Base-by-base conservation (phyloP, 352 stramenopile species). In the Phytophthora litchii region DNA sequence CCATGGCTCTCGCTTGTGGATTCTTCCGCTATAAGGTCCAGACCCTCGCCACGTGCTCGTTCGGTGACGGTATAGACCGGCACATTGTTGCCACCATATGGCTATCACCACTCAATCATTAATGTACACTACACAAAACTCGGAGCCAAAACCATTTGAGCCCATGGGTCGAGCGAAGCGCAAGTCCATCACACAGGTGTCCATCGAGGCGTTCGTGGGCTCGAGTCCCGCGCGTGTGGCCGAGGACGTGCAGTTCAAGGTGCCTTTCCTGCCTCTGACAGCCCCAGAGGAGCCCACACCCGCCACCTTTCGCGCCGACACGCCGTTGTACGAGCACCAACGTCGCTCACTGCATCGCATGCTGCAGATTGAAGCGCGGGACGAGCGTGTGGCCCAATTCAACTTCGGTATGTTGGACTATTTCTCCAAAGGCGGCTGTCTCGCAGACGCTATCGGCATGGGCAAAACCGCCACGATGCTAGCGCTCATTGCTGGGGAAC, bases 381-480 rank as follows among this genome's bases (percentile, higher is more conserved):
- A 94, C 53, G 83, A 88, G 21, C 31, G 46, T 0, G 76, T 92
- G 17, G 66, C 72, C 21, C 74, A 70, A 16, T 90, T 92, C 54
- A 91, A 91, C 62, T 91, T 91, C 42, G 82, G 82, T 21, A 78
- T 83, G 65, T 55, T 84, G 16, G 85, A 89, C 56, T 89, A 91
- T 52, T 85, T 74, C 51, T 87, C 74, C 50, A 86, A 76, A 38
- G 82, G 83, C 58, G 86, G 86, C 3, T 89, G 76, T 14, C 57
- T 95, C 5, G 81, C 83, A 1, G 86, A 95, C 42, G 83, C 80
- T 19, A 91, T 95, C 46, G 86, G 86, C 23, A 95, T 89, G 73
- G 86, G 86, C 35, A 95, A 95, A 63, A 94, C 84, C 0, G 87
- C 87, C 8, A 92, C 86, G 16, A 90, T 91, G 69, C 65, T 95